Conservation (phyloP, 2,329 filamentous ascomycete species). For the Arthroderma uncinatum region DNA sequence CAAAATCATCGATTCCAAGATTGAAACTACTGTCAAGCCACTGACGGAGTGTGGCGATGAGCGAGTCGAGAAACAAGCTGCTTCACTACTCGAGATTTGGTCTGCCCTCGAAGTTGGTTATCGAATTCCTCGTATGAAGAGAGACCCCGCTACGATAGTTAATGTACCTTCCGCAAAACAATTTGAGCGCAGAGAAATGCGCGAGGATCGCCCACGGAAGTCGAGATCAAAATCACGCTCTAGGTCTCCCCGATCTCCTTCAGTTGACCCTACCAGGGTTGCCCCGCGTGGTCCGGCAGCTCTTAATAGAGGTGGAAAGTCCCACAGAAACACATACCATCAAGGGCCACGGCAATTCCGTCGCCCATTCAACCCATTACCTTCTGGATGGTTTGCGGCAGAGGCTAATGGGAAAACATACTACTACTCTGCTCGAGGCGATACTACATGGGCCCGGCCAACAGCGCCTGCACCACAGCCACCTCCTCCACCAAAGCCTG, state of each 20-base stretch:
- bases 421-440: conserved; percentile 70
- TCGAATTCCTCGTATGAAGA: conserved; percentile 81
- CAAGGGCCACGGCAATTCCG: conserved; percentile 44
- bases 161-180: conserved; percentile 50
- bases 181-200: conserved; percentile 46
- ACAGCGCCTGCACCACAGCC: conserved; percentile 56
- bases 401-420: conserved; percentile 65
- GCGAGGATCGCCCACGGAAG: conserved; percentile 40
- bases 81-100: conserved; percentile 69
- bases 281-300: conserved; percentile 35
- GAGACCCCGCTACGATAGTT: conserved; percentile 49
- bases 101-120: conserved; percentile 82
- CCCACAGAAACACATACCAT: conserved; percentile 50
- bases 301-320: conserved; percentile 42
- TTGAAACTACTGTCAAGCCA: conserved; percentile 66
- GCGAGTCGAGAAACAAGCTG: conserved; percentile 60
- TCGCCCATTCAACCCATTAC: conserved; percentile 49
- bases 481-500: conserved; percentile 49
- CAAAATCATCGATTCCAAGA: conserved; percentile 94
- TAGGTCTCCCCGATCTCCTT: conserved; percentile 36
- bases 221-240: conserved; percentile 40
- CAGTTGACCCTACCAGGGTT: conserved; percentile 25
- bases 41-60: conserved; percentile 60
- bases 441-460: conserved; percentile 72
- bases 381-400: conserved; percentile 75